A percentile compares a stretch with the other conserved stretches of the same genome.
These are phyloP conservation scores for Xylaria sp. DNA, from an alignment of 2,329 filamentous ascomycete genomes.

Conservation along the genomic window DNA sequence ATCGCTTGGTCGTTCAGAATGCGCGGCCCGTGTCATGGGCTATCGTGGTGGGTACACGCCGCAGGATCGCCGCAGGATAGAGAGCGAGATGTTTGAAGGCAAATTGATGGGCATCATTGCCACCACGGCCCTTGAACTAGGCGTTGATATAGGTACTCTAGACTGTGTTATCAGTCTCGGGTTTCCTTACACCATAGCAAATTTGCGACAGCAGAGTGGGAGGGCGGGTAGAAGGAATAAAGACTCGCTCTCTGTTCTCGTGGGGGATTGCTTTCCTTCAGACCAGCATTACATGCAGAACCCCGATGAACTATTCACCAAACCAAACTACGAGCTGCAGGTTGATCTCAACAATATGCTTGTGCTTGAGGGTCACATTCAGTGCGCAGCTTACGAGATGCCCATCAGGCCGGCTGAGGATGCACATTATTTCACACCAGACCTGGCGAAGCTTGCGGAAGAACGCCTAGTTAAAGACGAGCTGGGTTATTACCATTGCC, in stretches of 20 bases:
- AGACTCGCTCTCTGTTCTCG: slow-evolving; percentile 88
- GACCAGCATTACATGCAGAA: slow-evolving; percentile 99
- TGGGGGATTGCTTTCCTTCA: slow-evolving; percentile 88
- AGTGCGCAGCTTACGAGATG: slow-evolving; percentile 96
- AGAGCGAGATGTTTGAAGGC: slow-evolving; percentile 96
- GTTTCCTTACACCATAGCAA: slow-evolving; percentile 95
- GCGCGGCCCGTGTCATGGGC: slow-evolving; percentile 85
- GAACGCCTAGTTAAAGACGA: slow-evolving; percentile 80
- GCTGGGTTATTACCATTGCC: slow-evolving; percentile 88
- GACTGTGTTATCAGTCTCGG: slow-evolving; percentile 95
- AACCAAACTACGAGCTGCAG: slow-evolving; percentile 87
- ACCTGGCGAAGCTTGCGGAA: slow-evolving; percentile 75
- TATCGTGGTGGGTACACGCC: slow-evolving; percentile 96
- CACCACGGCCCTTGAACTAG: slow-evolving; percentile 91
- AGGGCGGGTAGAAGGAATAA: slow-evolving; percentile 91
- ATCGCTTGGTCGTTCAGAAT: slow-evolving; percentile 77
- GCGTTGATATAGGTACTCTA: slow-evolving; percentile 92
- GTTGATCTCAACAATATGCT: slow-evolving; percentile 94
- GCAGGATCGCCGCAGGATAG: slow-evolving; percentile 87
- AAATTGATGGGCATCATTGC: slow-evolving; percentile 93
- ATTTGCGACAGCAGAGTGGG: slow-evolving; percentile 93
- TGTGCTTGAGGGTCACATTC: slow-evolving; percentile 90
- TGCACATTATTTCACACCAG: slow-evolving; percentile 79
- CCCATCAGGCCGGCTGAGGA: slow-evolving; percentile 85
- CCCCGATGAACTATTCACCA: slow-evolving; percentile 91